A percentile compares a stretch with the other conserved stretches of the same genome.
These are phyloP conservation scores for Excoecaria cochinchinensis DNA, from an alignment of 345 rosid species.

Conservation along the genomic window DNA sequence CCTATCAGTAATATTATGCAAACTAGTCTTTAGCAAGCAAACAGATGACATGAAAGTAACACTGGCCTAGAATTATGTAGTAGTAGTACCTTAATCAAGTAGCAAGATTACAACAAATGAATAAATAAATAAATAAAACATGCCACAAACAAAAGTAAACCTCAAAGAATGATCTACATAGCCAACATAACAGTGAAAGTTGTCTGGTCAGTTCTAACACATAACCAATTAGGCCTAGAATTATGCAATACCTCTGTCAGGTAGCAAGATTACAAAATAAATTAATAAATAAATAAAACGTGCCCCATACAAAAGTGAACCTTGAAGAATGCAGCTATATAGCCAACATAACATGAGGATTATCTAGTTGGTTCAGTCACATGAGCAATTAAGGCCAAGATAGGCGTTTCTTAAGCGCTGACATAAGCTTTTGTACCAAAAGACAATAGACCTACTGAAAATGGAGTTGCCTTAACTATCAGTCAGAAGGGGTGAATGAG, in stretches of 20 bases:
- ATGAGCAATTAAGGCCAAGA: neutral
- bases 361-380: neutral
- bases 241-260: neutral
- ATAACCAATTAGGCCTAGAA: conserved; percentile 1
- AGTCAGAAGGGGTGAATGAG: neutral
- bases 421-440: conserved; percentile 1
- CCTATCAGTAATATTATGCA: neutral
- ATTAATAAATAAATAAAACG: neutral
- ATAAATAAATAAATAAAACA: neutral
- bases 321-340: neutral
- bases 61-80: neutral
- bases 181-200: neutral
- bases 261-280: neutral
- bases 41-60: neutral
- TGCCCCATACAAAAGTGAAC: neutral
- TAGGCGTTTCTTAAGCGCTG: neutral
- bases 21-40: neutral
- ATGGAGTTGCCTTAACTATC: neutral
- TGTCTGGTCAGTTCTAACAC: neutral
- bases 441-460: neutral
- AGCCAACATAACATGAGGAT: neutral
- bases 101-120: neutral
- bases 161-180: neutral
- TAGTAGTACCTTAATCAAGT: neutral
- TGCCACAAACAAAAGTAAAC: neutral